Conservation (phyloP, 2,329 filamentous ascomycete genomes). For the Aspergillus sp. region DNA sequence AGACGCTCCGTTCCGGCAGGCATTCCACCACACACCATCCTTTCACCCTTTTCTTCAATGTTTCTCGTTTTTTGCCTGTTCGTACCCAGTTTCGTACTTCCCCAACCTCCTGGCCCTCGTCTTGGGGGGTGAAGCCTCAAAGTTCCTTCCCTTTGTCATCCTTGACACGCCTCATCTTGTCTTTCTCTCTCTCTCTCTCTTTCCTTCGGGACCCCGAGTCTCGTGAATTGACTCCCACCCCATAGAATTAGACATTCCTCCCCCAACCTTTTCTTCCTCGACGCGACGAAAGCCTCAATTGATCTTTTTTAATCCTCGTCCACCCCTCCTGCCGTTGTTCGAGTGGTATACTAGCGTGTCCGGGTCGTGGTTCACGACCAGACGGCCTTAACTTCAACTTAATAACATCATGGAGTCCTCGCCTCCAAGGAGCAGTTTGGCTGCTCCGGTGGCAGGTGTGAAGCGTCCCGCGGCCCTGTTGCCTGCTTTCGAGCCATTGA, state of each 20-base stretch:
- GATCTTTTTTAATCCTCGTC: conserved; percentile 11
- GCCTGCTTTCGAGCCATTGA: conserved; percentile 53
- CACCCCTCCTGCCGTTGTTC: conserved; percentile 14
- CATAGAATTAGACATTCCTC: conserved; percentile 18
- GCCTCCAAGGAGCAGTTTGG: conserved; percentile 38
- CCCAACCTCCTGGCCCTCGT: conserved; percentile 25
- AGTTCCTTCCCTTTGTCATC: conserved; percentile 22
- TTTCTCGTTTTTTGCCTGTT: conserved; percentile 28
- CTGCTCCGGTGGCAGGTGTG: conserved; percentile 41
- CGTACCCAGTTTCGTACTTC: conserved; percentile 25
- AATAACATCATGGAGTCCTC: conserved; percentile 44
- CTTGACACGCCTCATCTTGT: conserved; percentile 18
- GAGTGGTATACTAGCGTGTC: not conserved
- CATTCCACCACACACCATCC: conserved; percentile 38
- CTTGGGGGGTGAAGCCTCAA: conserved; percentile 20
- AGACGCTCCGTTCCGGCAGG: conserved; percentile 37
- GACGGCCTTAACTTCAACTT: not conserved
- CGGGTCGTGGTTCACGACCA: conserved; percentile 7
- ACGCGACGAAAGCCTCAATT: conserved; percentile 27
- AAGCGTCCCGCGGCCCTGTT: conserved; percentile 52
- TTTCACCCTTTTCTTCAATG: conserved; percentile 27
- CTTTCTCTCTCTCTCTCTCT: conserved; percentile 19
- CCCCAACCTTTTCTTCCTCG: conserved; percentile 17
- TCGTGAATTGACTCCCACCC: not conserved
- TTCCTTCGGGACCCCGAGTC: conserved; percentile 14